A percentile compares a stretch with the other conserved stretches of the same genome.
These are phyloP conservation scores for Saksenaea oblongispora DNA, from an alignment of 371 early-diverging fungal species.

Conservation along the genomic window DNA sequence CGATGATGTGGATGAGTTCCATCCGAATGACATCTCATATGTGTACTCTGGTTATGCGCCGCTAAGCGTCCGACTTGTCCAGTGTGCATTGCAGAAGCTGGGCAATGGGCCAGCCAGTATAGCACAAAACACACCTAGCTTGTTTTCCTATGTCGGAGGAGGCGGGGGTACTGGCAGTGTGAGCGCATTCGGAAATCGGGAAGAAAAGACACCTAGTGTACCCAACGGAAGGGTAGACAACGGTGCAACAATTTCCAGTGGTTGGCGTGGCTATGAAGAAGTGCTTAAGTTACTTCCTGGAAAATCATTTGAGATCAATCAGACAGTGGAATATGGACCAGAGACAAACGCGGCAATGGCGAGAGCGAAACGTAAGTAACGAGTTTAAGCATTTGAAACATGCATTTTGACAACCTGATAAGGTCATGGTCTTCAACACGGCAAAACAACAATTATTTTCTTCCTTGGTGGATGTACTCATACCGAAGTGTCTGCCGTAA, in stretches of 20 bases:
- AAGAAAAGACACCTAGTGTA: not conserved
- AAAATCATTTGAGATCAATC: slow-evolving; percentile 75
- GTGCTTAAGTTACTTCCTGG: slow-evolving; percentile 77
- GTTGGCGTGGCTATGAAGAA: slow-evolving; percentile 91
- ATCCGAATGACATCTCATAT: slow-evolving; percentile 87
- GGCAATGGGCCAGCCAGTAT: slow-evolving; percentile 17
- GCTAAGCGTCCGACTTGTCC: slow-evolving; percentile 84
- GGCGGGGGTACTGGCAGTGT: slow-evolving; percentile 19
- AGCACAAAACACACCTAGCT: slow-evolving; percentile 34
- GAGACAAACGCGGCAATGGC: slow-evolving; percentile 52
- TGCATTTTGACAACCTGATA: not conserved
- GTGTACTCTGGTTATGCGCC: slow-evolving; percentile 97
- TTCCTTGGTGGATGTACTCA: slow-evolving; percentile 97
- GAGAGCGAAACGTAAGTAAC: slow-evolving; percentile 53
- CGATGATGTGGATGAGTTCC: slow-evolving; percentile 84
- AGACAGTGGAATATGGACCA: slow-evolving; percentile 61
- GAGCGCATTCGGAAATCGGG: not conserved
- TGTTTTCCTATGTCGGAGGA: slow-evolving; percentile 35
- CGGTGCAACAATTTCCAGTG: slow-evolving; percentile 21
- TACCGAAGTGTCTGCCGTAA: slow-evolving; percentile 87
- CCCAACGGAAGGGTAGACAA: not conserved
- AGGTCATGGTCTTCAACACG: slow-evolving; percentile 56
- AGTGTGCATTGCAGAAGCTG: slow-evolving; percentile 67
- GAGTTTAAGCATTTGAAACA: not conserved
- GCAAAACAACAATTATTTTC: slow-evolving; percentile 80